Evolutionary conservation across 2,329 filamentous ascomycete species (phyloP).

Genomic region (Ophiostoma ulmi): DNA sequence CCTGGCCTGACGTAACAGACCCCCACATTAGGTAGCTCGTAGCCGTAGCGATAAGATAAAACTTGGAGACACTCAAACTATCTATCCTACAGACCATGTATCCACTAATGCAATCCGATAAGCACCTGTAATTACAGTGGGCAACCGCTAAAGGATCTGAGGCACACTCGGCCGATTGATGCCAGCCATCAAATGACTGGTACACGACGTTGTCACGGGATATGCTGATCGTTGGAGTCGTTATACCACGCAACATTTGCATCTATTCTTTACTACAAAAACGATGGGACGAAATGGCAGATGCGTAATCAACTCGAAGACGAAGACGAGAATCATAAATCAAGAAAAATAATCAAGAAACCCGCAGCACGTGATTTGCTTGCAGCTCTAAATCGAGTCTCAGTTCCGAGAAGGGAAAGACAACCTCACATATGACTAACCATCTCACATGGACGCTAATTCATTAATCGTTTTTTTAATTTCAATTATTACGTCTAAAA

Average conservation of each 20-base stretch:
- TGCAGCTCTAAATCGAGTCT: background rate
- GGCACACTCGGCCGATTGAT: background rate
- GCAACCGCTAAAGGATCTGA: background rate
- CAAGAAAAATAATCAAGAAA: background rate
- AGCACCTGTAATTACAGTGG: slow-evolving; percentile 14
- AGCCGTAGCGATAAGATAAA: background rate
- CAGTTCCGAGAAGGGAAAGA: background rate
- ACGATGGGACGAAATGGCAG: background rate
- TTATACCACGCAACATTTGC: background rate
- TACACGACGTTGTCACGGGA: background rate
- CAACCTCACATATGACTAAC: background rate
- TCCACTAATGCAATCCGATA: background rate
- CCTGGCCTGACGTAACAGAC: slow-evolving; percentile 2
- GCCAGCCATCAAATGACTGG: background rate
- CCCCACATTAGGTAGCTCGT: slow-evolving; percentile 1
- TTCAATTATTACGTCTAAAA: background rate
- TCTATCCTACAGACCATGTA: background rate
- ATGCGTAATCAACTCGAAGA: background rate
- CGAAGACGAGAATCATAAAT: background rate
- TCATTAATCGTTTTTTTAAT: background rate
- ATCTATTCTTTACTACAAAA: background rate
- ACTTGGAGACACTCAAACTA: background rate
- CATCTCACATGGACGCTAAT: background rate
- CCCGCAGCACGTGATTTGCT: background rate
- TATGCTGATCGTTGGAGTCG: background rate